A percentile compares a stretch with the other conserved stretches of the same genome.
These are phyloP conservation scores for Pythium biforme DNA, from an alignment of 352 stramenopile species.

Conservation along the genomic window DNA sequence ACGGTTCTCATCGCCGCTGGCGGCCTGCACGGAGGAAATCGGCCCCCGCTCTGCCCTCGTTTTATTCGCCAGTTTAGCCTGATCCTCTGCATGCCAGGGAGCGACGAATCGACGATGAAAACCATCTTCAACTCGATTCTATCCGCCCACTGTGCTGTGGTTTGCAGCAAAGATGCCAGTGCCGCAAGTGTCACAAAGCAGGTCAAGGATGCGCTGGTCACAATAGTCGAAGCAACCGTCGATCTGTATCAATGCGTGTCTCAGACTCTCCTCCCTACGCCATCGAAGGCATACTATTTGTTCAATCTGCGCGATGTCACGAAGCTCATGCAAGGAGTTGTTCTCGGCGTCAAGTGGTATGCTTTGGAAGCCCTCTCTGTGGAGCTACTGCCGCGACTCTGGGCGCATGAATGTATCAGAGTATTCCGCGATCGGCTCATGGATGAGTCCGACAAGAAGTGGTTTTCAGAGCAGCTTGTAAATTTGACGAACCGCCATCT, in stretches of 20 bases:
- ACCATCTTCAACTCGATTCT: conserved; percentile 91
- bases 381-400: conserved; percentile 73
- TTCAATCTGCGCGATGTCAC: conserved; percentile 83
- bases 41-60: conserved; percentile 51
- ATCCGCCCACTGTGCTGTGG: conserved; percentile 36
- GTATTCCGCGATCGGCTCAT: conserved; percentile 93
- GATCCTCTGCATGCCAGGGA: conserved; percentile 70
- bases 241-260: conserved; percentile 59
- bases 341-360: conserved; percentile 28
- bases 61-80: conserved; percentile 70
- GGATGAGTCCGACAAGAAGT: conserved; percentile 75
- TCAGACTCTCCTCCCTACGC: conserved; percentile 61
- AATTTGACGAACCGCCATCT: conserved; percentile 61
- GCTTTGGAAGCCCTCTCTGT: conserved; percentile 21
- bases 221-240: conserved; percentile 62
- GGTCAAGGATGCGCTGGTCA: conserved; percentile 49
- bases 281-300: conserved; percentile 80
- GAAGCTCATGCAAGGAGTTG: conserved; percentile 85
- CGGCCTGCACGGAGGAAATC: conserved; percentile 55
- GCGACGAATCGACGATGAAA: conserved; percentile 75
- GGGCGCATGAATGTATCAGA: conserved; percentile 88
- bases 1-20: conserved; percentile 65
- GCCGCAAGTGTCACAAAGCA: conserved; percentile 27
- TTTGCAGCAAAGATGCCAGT: conserved; percentile 11
- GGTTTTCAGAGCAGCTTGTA: conserved; percentile 85